Percentiles rank a stretch among this genome's conserved stretches.
phyloP scores from a whole-genome alignment of 306 rosid genomes.

The Gynostemma pentaphyllum region DNA sequence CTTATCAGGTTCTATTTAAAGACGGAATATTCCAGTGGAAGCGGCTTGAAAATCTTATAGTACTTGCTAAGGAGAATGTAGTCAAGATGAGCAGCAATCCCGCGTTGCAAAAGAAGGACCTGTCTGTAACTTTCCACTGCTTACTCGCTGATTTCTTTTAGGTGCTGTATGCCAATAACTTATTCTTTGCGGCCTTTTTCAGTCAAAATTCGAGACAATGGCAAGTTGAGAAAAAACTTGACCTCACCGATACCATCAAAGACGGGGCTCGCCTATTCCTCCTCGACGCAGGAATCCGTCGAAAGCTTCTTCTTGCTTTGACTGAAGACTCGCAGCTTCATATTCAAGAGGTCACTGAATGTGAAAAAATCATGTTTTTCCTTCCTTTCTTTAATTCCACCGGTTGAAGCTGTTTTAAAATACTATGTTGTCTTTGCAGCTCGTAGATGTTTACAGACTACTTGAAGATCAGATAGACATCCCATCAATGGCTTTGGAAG shows the following conservation, averaged over 20 bases:
- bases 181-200: conserved; percentile 12
- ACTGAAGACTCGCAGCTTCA: conserved; percentile 97
- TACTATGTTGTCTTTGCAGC: conserved; percentile 37
- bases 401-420: conserved; percentile 8
- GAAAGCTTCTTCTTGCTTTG: conserved; percentile 90
- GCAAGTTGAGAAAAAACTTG: conserved; percentile 53
- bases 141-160: conserved; percentile 10
- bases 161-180: conserved; percentile 9
- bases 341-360: conserved; percentile 64
- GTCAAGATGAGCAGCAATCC: conserved; percentile 94
- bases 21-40: conserved; percentile 96
- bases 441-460: conserved; percentile 81
- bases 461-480: conserved; percentile 84
- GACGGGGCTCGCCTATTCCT: conserved; percentile 94
- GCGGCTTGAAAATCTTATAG: conserved; percentile 92
- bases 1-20: conserved; percentile 74
- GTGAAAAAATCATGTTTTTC: conserved; percentile 1
- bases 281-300: conserved; percentile 77
- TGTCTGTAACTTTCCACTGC: conserved; percentile 32
- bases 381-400: neutral
- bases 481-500: conserved; percentile 75
- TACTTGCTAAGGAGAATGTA: conserved; percentile 93
- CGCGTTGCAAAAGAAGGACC: conserved; percentile 55
- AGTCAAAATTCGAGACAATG: conserved; percentile 44
- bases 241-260: conserved; percentile 91